Percentiles rank a stretch among this genome's conserved stretches.
Evolutionary conservation across 805 yeast species (phyloP).

Genomic region (Cyberlindnera subsufficiens): DNA sequence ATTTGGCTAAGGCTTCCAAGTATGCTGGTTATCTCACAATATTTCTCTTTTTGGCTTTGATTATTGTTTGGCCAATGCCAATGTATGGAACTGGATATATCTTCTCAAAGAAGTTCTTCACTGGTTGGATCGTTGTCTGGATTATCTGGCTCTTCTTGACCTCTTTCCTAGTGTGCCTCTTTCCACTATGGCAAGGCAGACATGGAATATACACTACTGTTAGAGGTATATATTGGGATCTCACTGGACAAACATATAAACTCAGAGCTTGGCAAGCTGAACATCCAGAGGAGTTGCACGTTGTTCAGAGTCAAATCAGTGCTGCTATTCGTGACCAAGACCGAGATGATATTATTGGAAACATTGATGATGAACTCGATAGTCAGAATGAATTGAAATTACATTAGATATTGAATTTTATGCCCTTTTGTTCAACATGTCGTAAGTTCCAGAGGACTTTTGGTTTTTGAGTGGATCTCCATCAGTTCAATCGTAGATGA

Average conservation of each 20-base stretch:
- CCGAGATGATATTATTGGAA: constrained; percentile 10
- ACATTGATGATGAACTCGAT: constrained; percentile 20
- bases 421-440: too few species aligned
- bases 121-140: constrained; percentile 84
- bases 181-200: constrained; percentile 74
- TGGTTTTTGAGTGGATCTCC: too few species aligned
- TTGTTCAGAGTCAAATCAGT: constrained; percentile 59
- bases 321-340: constrained; percentile 27
- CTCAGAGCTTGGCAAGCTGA: constrained; percentile 68
- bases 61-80: constrained; percentile 91
- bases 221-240: constrained; percentile 84
- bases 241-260: constrained; percentile 68
- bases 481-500: too few species aligned
- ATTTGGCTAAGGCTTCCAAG: constrained; percentile 52
- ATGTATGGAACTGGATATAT: constrained; percentile 80
- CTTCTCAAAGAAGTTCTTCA: constrained; percentile 70
- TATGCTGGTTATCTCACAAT: constrained; percentile 57
- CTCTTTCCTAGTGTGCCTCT: constrained; percentile 55
- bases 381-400: neutral
- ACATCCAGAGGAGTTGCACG: constrained; percentile 72
- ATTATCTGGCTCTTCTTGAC: constrained; percentile 77
- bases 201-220: constrained; percentile 54
- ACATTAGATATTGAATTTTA: neutral
- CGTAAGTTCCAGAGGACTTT: too few species aligned
- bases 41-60: constrained; percentile 53